Percentiles rank a stretch among this genome's conserved stretches.
phyloP scores from a whole-genome alignment of 352 stramenopile species.

The Phytophthora hybrid region DNA sequence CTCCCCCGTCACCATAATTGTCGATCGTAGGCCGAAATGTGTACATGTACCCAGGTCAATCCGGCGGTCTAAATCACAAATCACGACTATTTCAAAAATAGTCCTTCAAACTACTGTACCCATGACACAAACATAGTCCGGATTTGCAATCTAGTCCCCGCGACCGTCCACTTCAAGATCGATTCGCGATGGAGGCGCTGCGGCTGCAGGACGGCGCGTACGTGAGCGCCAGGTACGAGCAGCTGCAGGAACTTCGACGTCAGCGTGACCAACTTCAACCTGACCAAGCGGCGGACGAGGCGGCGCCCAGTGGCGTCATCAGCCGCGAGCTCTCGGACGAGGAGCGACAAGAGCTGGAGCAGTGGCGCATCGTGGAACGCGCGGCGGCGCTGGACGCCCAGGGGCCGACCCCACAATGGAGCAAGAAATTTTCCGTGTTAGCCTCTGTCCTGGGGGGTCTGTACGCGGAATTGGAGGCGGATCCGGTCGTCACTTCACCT shows the following conservation, averaged over 20 bases:
- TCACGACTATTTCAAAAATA: not conserved
- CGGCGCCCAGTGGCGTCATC: not conserved
- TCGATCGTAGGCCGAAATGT: slow-evolving; percentile 11
- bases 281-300: not conserved
- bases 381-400: slow-evolving; percentile 39
- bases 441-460: slow-evolving; percentile 37
- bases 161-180: not conserved
- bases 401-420: slow-evolving; percentile 34
- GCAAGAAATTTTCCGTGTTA: slow-evolving; percentile 57
- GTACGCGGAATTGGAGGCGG: slow-evolving; percentile 24
- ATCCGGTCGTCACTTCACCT: slow-evolving; percentile 23
- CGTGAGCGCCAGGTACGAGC: slow-evolving; percentile 57
- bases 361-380: slow-evolving; percentile 29
- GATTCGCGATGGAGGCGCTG: slow-evolving; percentile 63
- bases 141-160: not conserved
- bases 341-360: slow-evolving; percentile 18
- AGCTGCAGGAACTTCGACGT: slow-evolving; percentile 38
- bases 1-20: slow-evolving; percentile 26
- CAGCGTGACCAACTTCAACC: slow-evolving; percentile 2
- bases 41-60: not conserved
- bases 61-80: not conserved
- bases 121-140: not conserved
- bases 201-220: slow-evolving; percentile 52
- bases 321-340: slow-evolving; percentile 13
- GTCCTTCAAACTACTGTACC: not conserved